These are phyloP conservation scores for Centella asiatica DNA, from an alignment of 129 eudicot genomes.

Conservation along the genomic window DNA sequence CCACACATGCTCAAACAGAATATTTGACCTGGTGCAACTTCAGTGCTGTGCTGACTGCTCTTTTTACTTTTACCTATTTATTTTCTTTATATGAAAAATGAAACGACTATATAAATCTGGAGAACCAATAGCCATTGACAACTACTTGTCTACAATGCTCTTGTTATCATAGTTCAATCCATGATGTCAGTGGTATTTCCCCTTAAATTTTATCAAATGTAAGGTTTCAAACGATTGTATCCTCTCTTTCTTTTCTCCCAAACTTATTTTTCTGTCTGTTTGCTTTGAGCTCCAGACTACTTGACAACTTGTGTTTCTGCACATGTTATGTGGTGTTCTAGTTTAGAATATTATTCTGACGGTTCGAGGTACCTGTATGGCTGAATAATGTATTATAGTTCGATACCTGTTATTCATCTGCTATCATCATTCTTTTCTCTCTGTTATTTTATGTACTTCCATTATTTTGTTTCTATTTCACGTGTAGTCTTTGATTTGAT, in stretches of 20 bases:
- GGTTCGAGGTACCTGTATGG: neutral
- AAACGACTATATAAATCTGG: too few relatives aligned
- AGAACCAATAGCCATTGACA: too few relatives aligned
- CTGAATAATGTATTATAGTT: neutral
- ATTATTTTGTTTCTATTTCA: neutral
- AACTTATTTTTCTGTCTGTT: neutral
- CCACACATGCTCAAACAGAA: neutral
- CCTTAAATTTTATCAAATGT: too few relatives aligned
- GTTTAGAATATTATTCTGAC: too few relatives aligned
- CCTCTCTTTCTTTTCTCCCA: neutral
- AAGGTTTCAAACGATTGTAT: neutral
- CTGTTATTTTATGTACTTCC: neutral
- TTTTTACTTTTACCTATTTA: neutral
- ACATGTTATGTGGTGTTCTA: neutral
- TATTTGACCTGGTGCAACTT: neutral
- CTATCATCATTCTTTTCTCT: neutral
- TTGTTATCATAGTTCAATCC: too few relatives aligned
- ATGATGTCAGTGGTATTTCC: too few relatives aligned
- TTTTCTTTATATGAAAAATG: too few relatives aligned
- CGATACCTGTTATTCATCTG: too few relatives aligned
- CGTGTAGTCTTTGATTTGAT: neutral
- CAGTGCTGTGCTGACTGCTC: neutral
- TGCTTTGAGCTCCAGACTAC: too few relatives aligned
- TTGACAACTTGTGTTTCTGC: too few relatives aligned
- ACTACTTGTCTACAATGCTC: too few relatives aligned